Evolutionary conservation across 2,329 filamentous ascomycete genomes (phyloP).

Genomic region (Metarhizium guizhouense): DNA sequence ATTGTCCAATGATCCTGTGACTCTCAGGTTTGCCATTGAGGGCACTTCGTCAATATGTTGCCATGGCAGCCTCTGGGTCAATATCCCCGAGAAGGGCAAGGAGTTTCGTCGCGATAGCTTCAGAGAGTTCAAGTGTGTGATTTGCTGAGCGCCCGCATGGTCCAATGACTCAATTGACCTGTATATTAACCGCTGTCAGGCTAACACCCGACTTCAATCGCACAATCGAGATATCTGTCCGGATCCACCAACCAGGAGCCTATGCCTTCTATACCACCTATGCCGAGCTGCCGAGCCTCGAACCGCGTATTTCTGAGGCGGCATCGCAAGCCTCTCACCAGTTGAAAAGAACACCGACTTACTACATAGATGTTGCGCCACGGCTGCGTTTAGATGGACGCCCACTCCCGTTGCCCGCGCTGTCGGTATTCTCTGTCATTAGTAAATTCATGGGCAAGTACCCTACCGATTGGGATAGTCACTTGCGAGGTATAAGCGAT

Average conservation of each 20-base stretch:
- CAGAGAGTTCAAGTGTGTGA: conserved; percentile 75
- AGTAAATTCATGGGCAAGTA: conserved; percentile 98
- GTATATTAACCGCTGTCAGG: conserved; percentile 33
- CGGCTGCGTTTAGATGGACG: conserved; percentile 64
- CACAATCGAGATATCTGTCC: conserved; percentile 81
- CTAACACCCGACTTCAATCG: conserved; percentile 88
- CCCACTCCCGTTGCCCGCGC: conserved; percentile 70
- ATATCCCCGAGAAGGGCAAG: conserved; percentile 71
- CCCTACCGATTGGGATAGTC: conserved; percentile 80
- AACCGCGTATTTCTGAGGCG: conserved; percentile 16
- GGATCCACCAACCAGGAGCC: conserved; percentile 72
- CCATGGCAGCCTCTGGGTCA: conserved; percentile 92
- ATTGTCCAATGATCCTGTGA: conserved; percentile 61
- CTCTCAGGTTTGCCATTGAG: conserved; percentile 81
- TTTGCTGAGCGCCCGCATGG: conserved; percentile 4
- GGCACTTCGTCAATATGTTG: conserved; percentile 93
- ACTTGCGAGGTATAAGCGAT: conserved; percentile 78
- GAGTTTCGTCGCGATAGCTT: conserved; percentile 73
- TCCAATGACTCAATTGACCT: background rate
- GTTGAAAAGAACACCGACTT: conserved; percentile 59
- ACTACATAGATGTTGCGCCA: conserved; percentile 93
- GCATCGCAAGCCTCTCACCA: conserved; percentile 30
- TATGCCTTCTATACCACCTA: conserved; percentile 95
- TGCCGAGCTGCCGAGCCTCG: conserved; percentile 67
- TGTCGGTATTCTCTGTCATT: conserved; percentile 88